Evolutionary conservation across 148 eudicot species (phyloP).

Genomic region (Euryodendron excelsum): DNA sequence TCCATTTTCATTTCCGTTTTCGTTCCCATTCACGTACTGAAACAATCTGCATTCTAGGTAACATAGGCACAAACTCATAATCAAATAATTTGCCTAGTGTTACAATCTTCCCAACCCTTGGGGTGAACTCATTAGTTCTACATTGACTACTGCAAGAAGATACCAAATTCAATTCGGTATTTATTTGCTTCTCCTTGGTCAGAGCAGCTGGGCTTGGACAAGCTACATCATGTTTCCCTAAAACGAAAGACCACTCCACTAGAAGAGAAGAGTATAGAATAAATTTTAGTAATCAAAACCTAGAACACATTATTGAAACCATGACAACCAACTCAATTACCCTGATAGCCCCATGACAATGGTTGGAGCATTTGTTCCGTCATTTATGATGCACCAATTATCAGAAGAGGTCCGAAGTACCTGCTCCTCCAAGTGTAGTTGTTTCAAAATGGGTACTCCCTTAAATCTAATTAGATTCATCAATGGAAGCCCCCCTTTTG

Average conservation of each 20-base stretch:
- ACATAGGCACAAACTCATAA: no score
- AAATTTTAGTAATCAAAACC: not conserved
- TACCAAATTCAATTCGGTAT: no score
- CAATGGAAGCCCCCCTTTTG: constrained; percentile 40
- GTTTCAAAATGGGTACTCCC: constrained; percentile 61
- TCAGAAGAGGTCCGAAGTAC: constrained; percentile 74
- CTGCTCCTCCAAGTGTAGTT: constrained; percentile 72
- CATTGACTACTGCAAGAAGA: not conserved
- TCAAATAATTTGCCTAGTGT: no score
- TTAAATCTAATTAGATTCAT: constrained; percentile 62
- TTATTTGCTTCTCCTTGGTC: not conserved
- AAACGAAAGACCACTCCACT: not conserved
- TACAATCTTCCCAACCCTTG: not conserved
- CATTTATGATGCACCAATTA: constrained; percentile 87
- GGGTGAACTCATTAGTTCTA: not conserved
- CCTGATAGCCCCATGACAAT: constrained; percentile 84
- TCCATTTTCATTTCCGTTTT: no score
- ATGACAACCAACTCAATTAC: constrained; percentile 26
- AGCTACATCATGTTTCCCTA: not conserved
- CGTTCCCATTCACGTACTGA: no score
- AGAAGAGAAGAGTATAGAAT: not conserved
- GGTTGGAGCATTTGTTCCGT: constrained; percentile 60
- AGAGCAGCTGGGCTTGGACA: not conserved
- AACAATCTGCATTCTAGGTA: no score
- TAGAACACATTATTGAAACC: not conserved